These are phyloP conservation scores for Poteriospumella lacustris DNA, from an alignment of 108 stramenopile species.

Conservation along the genomic window DNA sequence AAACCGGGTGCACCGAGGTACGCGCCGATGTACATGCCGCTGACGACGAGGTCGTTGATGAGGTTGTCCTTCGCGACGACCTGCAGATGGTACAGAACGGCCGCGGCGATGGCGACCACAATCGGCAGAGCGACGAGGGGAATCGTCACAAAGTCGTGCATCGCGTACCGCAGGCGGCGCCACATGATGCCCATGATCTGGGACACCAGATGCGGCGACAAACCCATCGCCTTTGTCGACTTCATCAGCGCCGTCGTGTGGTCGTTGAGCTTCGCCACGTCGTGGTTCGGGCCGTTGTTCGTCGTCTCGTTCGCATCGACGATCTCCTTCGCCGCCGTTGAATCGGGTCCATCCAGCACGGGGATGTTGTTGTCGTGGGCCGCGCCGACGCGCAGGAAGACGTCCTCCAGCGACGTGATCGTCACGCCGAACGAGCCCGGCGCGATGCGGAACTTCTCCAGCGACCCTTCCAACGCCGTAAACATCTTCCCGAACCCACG, in stretches of 20 bases:
- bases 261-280: background rate
- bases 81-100: background rate
- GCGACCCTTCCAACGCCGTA: background rate
- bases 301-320: no score
- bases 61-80: background rate
- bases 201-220: background rate
- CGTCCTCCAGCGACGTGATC: constrained; percentile 51
- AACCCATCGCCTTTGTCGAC: no score
- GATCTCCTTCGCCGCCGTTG: background rate
- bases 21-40: background rate
- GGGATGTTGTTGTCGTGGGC: no score
- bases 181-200: background rate
- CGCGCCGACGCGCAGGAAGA: constrained; percentile 38
- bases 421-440: constrained; percentile 43
- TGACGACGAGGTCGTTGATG: background rate
- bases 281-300: background rate
- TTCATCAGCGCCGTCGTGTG: no score
- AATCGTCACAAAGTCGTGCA: background rate
- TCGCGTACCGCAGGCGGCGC: background rate
- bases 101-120: background rate
- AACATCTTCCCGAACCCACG: background rate
- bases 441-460: constrained; percentile 30
- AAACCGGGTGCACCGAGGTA: constrained; percentile 1
- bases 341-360: no score
- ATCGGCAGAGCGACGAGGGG: background rate